Conservation (phyloP, 106 monocot species). For the Acorus calamus region DNA sequence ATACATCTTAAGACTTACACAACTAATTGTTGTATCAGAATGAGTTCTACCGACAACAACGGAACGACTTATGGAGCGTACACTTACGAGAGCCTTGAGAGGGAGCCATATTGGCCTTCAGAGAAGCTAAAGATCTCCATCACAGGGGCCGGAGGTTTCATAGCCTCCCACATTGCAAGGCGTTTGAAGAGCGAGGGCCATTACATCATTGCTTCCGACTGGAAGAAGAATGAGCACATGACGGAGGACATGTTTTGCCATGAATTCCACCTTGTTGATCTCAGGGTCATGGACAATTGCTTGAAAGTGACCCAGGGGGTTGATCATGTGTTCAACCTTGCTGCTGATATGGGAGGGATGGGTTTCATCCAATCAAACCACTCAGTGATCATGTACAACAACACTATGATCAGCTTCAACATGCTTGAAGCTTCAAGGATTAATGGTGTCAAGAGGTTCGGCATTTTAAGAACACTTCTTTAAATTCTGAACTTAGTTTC, state of each 20-base stretch:
- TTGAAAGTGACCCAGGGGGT: conserved; percentile 62
- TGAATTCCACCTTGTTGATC: conserved; percentile 76
- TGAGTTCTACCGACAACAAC: conserved; percentile 28
- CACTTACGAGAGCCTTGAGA: conserved; percentile 68
- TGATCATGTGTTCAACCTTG: conserved; percentile 82
- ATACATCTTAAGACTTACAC: not conserved
- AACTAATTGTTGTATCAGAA: conserved; percentile 20
- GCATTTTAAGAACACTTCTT: not conserved
- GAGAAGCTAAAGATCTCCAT: conserved; percentile 72
- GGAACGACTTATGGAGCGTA: conserved; percentile 48
- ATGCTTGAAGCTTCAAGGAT: conserved; percentile 85
- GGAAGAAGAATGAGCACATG: conserved; percentile 99
- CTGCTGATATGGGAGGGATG: conserved; percentile 80
- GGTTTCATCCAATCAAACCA: conserved; percentile 81
- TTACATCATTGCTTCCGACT: conserved; percentile 89
- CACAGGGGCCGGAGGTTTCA: conserved; percentile 84
- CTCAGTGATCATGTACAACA: conserved; percentile 94
- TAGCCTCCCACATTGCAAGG: conserved; percentile 83
- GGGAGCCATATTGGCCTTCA: conserved; percentile 78
- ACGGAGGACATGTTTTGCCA: conserved; percentile 88
- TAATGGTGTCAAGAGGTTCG: conserved; percentile 81
- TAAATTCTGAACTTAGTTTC: not conserved
- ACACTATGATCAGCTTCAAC: conserved; percentile 97
- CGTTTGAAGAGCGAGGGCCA: conserved; percentile 86
- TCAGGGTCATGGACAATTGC: conserved; percentile 93